Evolutionary conservation across 2,329 filamentous ascomycete genomes (phyloP).

Genomic region (Sarocladium brachiariae): DNA sequence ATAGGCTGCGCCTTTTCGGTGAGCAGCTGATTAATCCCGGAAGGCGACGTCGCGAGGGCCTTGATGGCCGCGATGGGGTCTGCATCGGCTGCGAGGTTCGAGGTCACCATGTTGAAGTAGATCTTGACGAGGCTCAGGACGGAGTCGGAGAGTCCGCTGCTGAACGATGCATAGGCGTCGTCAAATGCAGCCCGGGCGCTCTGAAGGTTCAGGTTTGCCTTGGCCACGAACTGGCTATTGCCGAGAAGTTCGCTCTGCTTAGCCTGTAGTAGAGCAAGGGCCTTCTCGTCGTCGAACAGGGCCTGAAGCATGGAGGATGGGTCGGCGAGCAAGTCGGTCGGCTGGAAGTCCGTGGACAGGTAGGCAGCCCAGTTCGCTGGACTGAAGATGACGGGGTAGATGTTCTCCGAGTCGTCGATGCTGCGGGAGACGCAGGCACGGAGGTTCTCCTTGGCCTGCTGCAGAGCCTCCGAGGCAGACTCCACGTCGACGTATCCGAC

Average conservation of each 20-base stretch:
- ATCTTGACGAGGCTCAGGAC: not conserved
- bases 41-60: not conserved
- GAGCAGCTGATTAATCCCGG: not conserved
- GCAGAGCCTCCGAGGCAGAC: not conserved
- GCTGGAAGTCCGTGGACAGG: not conserved
- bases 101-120: not conserved
- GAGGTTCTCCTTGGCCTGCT: not conserved
- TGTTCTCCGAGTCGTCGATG: not conserved
- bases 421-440: not conserved
- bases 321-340: not conserved
- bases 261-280: not conserved
- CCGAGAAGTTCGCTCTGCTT: not conserved
- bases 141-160: not conserved
- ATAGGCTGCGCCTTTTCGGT: not conserved
- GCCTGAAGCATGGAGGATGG: not conserved
- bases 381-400: not conserved
- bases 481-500: not conserved
- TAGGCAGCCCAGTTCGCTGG: not conserved
- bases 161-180: not conserved
- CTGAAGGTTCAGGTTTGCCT: not conserved
- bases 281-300: not conserved
- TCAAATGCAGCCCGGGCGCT: not conserved
- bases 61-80: not conserved
- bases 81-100: not conserved
- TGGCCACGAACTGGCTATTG: not conserved